Evolutionary conservation across 306 rosid species (phyloP).

Genomic region (Glycine tomentella): DNA sequence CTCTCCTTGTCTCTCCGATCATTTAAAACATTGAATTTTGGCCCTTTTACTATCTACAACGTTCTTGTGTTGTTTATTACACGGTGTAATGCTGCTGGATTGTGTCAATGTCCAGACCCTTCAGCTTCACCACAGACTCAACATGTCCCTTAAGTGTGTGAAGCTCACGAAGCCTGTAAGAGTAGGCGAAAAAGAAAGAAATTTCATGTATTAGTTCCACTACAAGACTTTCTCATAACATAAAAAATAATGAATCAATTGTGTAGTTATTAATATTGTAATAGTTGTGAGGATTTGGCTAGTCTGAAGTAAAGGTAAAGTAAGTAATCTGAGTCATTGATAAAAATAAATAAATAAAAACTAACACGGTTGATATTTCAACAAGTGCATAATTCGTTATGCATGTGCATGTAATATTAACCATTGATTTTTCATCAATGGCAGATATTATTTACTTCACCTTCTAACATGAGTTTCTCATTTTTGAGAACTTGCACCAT

Average conservation of each 20-base stretch:
- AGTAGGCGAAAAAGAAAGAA: not conserved
- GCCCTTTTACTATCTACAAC: conserved; percentile 43
- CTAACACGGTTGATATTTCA: no score
- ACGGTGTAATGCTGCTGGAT: conserved; percentile 98
- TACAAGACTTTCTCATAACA: no score
- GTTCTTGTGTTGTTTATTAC: conserved; percentile 49
- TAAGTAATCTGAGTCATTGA: not conserved
- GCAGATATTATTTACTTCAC: no score
- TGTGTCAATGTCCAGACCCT: conserved; percentile 91
- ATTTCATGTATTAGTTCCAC: not conserved
- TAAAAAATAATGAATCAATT: no score
- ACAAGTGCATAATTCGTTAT: no score
- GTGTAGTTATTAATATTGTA: not conserved
- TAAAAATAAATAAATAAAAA: no score
- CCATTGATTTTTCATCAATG: no score
- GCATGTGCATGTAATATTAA: no score
- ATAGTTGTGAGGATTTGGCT: not conserved
- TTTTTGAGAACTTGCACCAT: no score
- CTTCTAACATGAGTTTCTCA: no score
- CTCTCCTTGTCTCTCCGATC: conserved; percentile 44
- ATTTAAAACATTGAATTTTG: conserved; percentile 36
- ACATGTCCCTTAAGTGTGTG: conserved; percentile 98
- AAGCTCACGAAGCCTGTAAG: conserved; percentile 91
- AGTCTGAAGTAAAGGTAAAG: not conserved
- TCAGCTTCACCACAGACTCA: conserved; percentile 97